Percentiles rank a stretch among this genome's conserved stretches.
These are phyloP conservation scores for Collybia sp. DNA, from an alignment of 768 basidiomycete species.

Conservation along the genomic window DNA sequence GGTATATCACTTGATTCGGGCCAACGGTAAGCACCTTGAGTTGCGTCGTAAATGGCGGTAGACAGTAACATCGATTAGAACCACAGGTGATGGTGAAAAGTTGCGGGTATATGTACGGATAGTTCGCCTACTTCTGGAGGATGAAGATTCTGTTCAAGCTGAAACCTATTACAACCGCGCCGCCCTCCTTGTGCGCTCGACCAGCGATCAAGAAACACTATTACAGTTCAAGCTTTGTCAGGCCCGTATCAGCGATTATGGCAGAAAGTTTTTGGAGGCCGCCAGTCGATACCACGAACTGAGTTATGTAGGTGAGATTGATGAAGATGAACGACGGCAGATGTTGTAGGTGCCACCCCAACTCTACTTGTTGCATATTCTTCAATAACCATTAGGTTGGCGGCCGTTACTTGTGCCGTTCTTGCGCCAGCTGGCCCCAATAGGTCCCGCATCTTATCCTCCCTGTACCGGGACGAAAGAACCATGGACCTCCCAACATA, in stretches of 20 bases:
- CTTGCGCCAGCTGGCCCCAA: constrained; percentile 97
- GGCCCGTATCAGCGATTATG: constrained; percentile 91
- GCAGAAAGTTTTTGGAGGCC: constrained; percentile 91
- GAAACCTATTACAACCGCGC: constrained; percentile 98
- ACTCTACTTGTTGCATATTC: constrained; percentile 1
- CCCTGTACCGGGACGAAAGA: constrained; percentile 92
- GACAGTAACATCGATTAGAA: constrained; percentile 28
- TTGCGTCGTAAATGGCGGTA: constrained; percentile 1
- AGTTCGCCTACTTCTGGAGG: constrained; percentile 89
- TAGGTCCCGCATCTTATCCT: constrained; percentile 87
- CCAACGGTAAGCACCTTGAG: constrained; percentile 55
- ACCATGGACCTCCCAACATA: constrained; percentile 73
- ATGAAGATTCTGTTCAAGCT: constrained; percentile 96
- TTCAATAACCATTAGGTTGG: constrained; percentile 44
- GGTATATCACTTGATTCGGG: constrained; percentile 89
- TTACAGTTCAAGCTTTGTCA: constrained; percentile 90
- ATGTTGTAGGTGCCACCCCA: constrained; percentile 65
- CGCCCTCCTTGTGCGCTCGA: constrained; percentile 79
- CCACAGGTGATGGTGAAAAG: constrained; percentile 78
- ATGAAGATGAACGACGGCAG: constrained; percentile 86
- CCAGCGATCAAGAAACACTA: constrained; percentile 72
- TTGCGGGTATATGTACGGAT: constrained; percentile 90
- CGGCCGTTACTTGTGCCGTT: constrained; percentile 94
- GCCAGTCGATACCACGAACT: constrained; percentile 93
- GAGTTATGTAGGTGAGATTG: constrained; percentile 86